Conservation (phyloP, 2,329 filamentous ascomycete genomes). For the Aspergillus awamori region DNA sequence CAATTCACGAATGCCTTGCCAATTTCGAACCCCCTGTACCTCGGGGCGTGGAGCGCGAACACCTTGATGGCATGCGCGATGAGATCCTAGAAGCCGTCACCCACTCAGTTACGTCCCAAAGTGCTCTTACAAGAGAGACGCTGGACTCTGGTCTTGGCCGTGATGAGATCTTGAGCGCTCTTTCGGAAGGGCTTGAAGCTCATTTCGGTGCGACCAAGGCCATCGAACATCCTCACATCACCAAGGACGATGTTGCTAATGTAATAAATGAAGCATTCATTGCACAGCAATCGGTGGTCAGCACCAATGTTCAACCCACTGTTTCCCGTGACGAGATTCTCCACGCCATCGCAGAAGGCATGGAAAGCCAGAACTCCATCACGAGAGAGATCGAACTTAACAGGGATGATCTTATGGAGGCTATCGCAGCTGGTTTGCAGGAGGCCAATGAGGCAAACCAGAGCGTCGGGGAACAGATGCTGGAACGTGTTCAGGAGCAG, state of each 20-base stretch:
- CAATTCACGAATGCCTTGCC: conserved; percentile 83
- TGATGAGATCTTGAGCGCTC: conserved; percentile 61
- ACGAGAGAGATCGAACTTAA: conserved; percentile 63
- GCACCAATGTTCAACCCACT: conserved; percentile 41
- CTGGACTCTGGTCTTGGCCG: conserved; percentile 50
- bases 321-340: conserved; percentile 59
- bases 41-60: conserved; percentile 27
- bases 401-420: conserved; percentile 59
- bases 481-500: conserved; percentile 61
- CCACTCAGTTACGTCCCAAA: conserved; percentile 34
- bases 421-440: conserved; percentile 60
- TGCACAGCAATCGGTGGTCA: conserved; percentile 33
- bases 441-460: conserved; percentile 56
- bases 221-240: conserved; percentile 48
- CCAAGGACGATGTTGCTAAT: conserved; percentile 34
- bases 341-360: conserved; percentile 61
- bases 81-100: conserved; percentile 40
- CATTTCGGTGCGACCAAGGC: conserved; percentile 56
- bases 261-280: conserved; percentile 38
- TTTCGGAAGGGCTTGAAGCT: conserved; percentile 59
- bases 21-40: conserved; percentile 60
- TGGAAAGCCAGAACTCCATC: conserved; percentile 51
- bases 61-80: conserved; percentile 35
- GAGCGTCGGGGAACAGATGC: conserved; percentile 60
- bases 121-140: conserved; percentile 34